Evolutionary conservation across 805 yeast species (phyloP).

Genomic region (Candida yuanshanica): DNA sequence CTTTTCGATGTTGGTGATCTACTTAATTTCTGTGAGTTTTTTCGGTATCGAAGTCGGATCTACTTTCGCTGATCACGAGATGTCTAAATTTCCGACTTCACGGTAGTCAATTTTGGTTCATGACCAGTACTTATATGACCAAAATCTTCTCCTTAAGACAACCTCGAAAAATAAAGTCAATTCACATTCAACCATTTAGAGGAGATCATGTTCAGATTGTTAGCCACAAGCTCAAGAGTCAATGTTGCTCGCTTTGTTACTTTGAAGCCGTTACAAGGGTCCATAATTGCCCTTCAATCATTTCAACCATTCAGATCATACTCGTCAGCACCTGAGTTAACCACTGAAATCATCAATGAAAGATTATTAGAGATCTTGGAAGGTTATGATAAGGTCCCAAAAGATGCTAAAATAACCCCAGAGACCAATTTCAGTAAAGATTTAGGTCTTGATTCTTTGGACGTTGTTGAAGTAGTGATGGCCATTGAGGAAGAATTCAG

Average conservation of each 20-base stretch:
- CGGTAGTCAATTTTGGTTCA: too few species aligned
- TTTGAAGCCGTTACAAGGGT: neutral
- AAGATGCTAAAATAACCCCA: slow-evolving; percentile 23
- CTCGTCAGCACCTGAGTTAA: slow-evolving; percentile 54
- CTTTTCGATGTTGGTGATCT: neutral
- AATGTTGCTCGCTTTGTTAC: neutral
- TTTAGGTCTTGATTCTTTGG: slow-evolving; percentile 66
- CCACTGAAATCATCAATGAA: slow-evolving; percentile 56
- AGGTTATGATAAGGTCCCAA: slow-evolving; percentile 53
- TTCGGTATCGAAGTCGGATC: neutral
- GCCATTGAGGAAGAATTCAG: slow-evolving; percentile 66
- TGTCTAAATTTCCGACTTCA: neutral
- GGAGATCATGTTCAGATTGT: neutral
- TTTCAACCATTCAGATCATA: slow-evolving; percentile 31
- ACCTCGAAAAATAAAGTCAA: too few species aligned
- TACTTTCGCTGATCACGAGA: too few species aligned
- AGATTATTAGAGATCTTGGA: slow-evolving; percentile 60
- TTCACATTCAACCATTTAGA: too few species aligned
- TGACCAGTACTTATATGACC: too few species aligned
- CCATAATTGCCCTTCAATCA: neutral
- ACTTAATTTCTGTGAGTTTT: neutral
- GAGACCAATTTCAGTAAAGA: slow-evolving; percentile 57
- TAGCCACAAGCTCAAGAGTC: neutral
- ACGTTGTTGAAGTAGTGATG: slow-evolving; percentile 66
- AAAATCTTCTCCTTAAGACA: too few species aligned